Percentiles rank a stretch among this genome's conserved stretches.
Evolutionary conservation across 805 yeast genomes (phyloP).

Genomic region (Kodamaea hsintzibuensis): DNA sequence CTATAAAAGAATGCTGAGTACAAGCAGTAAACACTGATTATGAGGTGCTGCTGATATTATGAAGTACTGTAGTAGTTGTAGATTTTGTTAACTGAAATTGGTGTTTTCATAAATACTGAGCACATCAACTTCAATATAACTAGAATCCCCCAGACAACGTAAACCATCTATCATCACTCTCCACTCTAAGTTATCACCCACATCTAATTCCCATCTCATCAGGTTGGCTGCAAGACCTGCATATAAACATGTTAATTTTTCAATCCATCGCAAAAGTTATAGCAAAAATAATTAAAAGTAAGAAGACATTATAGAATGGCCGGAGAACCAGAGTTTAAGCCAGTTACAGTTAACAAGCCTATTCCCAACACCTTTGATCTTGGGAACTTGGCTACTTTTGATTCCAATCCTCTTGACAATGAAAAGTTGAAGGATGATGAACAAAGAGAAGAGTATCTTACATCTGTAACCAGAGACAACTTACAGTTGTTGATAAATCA

Average conservation of each 20-base stretch:
- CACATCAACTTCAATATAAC: too few species aligned
- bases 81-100: too few species aligned
- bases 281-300: slow-evolving; percentile 1
- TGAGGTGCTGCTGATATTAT: too few species aligned
- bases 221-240: slow-evolving; percentile 6
- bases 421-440: slow-evolving; percentile 53
- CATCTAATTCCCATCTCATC: slow-evolving; percentile 3
- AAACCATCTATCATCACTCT: too few species aligned
- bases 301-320: background rate
- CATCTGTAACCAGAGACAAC: slow-evolving; percentile 79
- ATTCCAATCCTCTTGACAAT: slow-evolving; percentile 79
- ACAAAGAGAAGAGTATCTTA: slow-evolving; percentile 63
- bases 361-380: slow-evolving; percentile 88
- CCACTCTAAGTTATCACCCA: background rate
- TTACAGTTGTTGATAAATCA: slow-evolving; percentile 91
- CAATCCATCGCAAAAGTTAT: slow-evolving; percentile 4
- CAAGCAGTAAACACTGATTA: too few species aligned
- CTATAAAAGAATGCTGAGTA: too few species aligned
- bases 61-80: too few species aligned
- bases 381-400: slow-evolving; percentile 89
- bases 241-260: background rate
- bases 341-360: slow-evolving; percentile 86
- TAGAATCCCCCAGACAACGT: too few species aligned
- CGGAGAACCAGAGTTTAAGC: slow-evolving; percentile 41
- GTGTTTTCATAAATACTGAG: too few species aligned